Evolutionary conservation across 2,329 filamentous ascomycete genomes (phyloP).

Genomic region (Hymenoscyphus scutula): DNA sequence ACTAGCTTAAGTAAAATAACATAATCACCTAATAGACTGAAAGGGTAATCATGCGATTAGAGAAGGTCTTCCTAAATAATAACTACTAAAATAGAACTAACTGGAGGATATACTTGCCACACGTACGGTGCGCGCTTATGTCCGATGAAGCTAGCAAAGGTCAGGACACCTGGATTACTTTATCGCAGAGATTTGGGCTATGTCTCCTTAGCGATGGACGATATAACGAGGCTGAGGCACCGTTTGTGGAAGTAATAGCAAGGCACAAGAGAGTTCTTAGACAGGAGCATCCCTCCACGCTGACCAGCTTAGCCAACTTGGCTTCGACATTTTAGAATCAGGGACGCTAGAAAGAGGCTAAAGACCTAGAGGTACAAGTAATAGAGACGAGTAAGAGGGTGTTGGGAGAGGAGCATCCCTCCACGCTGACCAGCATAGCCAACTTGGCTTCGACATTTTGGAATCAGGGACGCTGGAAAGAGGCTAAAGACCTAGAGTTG

Average conservation of each 20-base stretch:
- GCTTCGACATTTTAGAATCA: neutral
- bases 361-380: too few relatives aligned
- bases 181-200: slow-evolving; percentile 1
- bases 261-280: neutral
- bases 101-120: slow-evolving; percentile 6
- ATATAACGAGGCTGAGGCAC: slow-evolving; percentile 13
- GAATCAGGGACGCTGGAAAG: too few relatives aligned
- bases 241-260: slow-evolving; percentile 1
- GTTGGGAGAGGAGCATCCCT: slow-evolving; percentile 6
- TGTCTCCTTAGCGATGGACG: slow-evolving; percentile 12
- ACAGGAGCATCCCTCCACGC: neutral
- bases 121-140: neutral
- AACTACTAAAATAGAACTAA: slow-evolving; percentile 3
- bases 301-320: slow-evolving; percentile 1
- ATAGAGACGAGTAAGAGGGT: neutral
- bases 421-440: slow-evolving; percentile 6
- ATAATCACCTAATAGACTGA: neutral
- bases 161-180: neutral
- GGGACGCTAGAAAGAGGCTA: too few relatives aligned
- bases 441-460: slow-evolving; percentile 5
- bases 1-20: slow-evolving; percentile 3
- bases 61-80: slow-evolving; percentile 5
- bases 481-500: too few relatives aligned
- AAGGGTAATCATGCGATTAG: slow-evolving; percentile 4
- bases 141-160: neutral